Evolutionary conservation across 345 rosid genomes (phyloP), one percentile per base, ranked within the genome.

Genomic region (Sisymbrium altissimum): DNA sequence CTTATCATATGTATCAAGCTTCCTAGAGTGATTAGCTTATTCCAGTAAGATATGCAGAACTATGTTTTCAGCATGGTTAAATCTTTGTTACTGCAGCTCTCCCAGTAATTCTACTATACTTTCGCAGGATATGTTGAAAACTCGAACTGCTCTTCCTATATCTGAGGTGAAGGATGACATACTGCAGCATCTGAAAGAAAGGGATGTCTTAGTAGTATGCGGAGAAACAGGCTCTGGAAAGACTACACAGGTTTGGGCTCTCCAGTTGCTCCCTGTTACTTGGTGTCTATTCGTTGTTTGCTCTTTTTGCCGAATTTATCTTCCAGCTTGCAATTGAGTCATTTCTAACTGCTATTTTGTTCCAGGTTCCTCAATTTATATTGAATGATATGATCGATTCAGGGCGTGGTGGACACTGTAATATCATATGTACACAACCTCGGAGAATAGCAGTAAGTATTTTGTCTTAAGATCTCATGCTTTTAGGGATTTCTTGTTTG

Each of bases 151-250:
- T 75, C 96, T 93, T 76, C 97, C 98, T 29, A 88, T 93, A 79
- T 78, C 85, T 75, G 89, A 77, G 62, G 66, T 89, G 81, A 89
- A 86, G 83, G 79, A 63, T 79, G 86, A 83, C 66, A 89, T 89
- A 73, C 78, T 89, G 83, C 85, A 84, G 74, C 67, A 72, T 39
- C 81, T 93, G 74, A 86, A 84, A 83, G 96, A 93, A 71, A 85
- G 79, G 48, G 78, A 86, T 78, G 89, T 91, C 61, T 86, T 93
- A 55, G 94, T 91, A 57, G 87, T 93, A 74, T 91, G 98, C 73
- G 97, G 98, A 60, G 98, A 93, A 84, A 93, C 97, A 48, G 98
- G 98, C 72, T 93, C 96, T 69, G 98, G 98, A 79, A 93, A 93
- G 88, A 93, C 98, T 58, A 93, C 96, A 18, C 98, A 91, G 98